Evolutionary conservation across 345 rosid species (phyloP).

Genomic region (Salix exigua): DNA sequence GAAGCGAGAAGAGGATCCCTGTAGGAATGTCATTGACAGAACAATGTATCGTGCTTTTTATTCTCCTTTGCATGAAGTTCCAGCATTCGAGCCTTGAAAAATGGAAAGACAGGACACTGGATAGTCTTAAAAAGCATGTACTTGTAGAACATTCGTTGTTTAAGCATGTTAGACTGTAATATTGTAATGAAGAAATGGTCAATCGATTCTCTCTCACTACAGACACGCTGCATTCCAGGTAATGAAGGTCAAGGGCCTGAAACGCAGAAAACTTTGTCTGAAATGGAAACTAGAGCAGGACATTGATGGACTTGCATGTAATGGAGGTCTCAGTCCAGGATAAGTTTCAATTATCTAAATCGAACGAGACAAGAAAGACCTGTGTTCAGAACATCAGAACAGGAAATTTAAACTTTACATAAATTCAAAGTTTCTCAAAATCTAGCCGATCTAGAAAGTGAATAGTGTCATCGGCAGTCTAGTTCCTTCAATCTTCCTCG

Average conservation of each 20-base stretch:
- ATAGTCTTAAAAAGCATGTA: neutral
- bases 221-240: neutral
- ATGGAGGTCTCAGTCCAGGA: conserved; percentile 11
- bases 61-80: conserved; percentile 43
- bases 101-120: neutral
- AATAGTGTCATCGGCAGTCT: too few species aligned
- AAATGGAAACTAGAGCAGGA: neutral
- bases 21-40: conserved; percentile 55
- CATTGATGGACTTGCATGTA: neutral
- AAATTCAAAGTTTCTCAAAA: too few species aligned
- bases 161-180: neutral
- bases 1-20: conserved; percentile 74
- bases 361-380: too few species aligned
- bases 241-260: too few species aligned
- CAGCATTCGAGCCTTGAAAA: conserved; percentile 50
- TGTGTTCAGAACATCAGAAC: too few species aligned
- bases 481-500: too few species aligned
- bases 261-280: neutral
- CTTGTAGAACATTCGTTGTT: neutral
- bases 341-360: neutral
- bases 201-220: neutral
- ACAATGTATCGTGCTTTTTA: conserved; percentile 30
- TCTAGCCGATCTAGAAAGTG: too few species aligned
- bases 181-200: neutral
- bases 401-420: too few species aligned